A percentile compares a stretch with the other conserved stretches of the same genome.
phyloP scores from a whole-genome alignment of 164 flowering plant species.

The Litsea cubeba region DNA sequence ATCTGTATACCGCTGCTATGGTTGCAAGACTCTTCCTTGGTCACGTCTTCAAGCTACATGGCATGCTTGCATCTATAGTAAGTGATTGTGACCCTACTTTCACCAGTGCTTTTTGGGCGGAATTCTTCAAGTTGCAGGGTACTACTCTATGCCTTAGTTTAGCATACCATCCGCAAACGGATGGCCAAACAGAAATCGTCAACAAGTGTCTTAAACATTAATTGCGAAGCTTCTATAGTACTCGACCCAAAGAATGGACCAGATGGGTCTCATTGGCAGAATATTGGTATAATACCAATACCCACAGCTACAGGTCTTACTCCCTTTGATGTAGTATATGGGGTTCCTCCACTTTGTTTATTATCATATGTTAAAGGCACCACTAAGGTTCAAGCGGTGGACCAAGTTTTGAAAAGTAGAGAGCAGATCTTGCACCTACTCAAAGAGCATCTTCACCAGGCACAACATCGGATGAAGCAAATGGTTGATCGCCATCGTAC shows the following conservation, averaged over 20 bases:
- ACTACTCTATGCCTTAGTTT: background rate
- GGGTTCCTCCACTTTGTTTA: background rate
- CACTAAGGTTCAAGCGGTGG: background rate
- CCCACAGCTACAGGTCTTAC: constrained; percentile 5
- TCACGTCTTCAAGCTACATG: too few species aligned
- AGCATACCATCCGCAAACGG: constrained; percentile 8
- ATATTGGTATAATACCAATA: constrained; percentile 9
- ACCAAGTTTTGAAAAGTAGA: background rate
- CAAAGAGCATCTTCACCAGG: background rate
- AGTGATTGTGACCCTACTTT: too few species aligned
- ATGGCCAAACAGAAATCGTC: constrained; percentile 10
- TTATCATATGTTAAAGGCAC: background rate
- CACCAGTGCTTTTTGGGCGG: too few species aligned
- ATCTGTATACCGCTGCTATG: constrained; percentile 1
- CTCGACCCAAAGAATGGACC: background rate
- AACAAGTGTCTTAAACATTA: constrained; percentile 4
- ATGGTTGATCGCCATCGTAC: background rate
- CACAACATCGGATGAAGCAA: constrained; percentile 1
- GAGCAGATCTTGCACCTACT: background rate
- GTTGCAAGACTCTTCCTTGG: background rate
- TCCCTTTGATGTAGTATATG: constrained; percentile 6
- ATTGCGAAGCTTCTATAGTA: background rate
- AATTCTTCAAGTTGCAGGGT: too few species aligned
- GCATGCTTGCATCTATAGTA: too few species aligned
- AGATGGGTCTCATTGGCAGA: constrained; percentile 8